Base-by-base conservation (phyloP, 805 yeast genomes). In the Hanseniaspora pseudoguilliermondii region DNA sequence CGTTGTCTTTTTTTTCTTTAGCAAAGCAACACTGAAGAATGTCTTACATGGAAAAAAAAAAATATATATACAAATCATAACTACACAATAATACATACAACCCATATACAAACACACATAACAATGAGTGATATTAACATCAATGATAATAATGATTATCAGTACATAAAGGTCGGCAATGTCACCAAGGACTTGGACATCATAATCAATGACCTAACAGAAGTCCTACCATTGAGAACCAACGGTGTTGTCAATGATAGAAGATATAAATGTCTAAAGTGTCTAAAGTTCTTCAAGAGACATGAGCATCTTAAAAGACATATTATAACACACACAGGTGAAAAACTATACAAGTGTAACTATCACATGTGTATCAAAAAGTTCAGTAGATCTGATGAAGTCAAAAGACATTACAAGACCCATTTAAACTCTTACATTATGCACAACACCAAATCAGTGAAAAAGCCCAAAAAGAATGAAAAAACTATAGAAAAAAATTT, bases 241-340 rank as follows among this genome's bases (percentile, higher is more conserved):
- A 43, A 36, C 2, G 27, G 39, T 18, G 16, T 23, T 7, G n/a
- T 29, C 5, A 52, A 52, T 16, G 55, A 52, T n/a, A 27, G 57
- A 44, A 49, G 53, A 44, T 89, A 85, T 73, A 81, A 82, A 63
- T 88, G 96, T 64, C 83, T 90, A 21, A 74, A 85, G 63, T 88
- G 96, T 69, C 82, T 80, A 51, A 86, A 87, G 71, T 87, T 95
- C 10, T 88, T 88, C 67, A 91, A 86, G 67, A 76, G 96, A 59
- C 72, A 88, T 49, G 96, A 88, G 68, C 96, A 88, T 68, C 95
- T 86, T 66, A 88, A 95, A 13, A 77, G 96, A 61, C 96, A 88
- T 67, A 84, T 89, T 61, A 75, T 96, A 57, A 88, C 95, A 10
- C 96, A 88, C 70, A 88, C 96, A 0, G 96, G 96, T 49, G 95